A percentile compares a stretch with the other conserved stretches of the same genome.
Evolutionary conservation across 75 land plant genomes (phyloP).

Genomic region (Selaginella tamariscina): DNA sequence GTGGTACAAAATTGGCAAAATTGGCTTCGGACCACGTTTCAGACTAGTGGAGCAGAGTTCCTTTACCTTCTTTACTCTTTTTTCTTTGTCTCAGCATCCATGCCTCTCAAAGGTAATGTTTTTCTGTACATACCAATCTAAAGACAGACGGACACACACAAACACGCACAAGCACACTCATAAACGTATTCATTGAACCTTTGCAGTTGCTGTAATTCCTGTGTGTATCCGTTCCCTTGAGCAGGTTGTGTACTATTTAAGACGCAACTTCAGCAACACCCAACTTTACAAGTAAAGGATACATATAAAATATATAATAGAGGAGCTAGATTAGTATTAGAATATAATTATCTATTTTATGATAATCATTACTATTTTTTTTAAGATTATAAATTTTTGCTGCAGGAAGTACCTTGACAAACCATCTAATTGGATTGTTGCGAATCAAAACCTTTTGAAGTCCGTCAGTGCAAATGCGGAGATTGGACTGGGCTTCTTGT

Average conservation of each 20-base stretch:
- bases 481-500: conserved; percentile 66
- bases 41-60: conserved; percentile 51
- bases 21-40: conserved; percentile 70
- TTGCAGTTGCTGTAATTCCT: conserved; percentile 79
- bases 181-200: not conserved
- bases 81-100: conserved; percentile 48
- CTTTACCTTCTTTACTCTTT: conserved; percentile 59
- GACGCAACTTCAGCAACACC: conserved; percentile 62
- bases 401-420: conserved; percentile 67
- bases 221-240: conserved; percentile 57
- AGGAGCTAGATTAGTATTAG: no score
- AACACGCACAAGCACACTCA: no score
- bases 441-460: conserved; percentile 52
- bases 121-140: not conserved
- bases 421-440: conserved; percentile 59
- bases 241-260: conserved; percentile 59
- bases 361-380: not conserved
- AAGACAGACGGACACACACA: no score
- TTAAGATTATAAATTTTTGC: not conserved
- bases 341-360: not conserved
- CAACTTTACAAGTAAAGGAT: conserved; percentile 61
- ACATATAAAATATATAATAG: no score
- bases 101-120: conserved; percentile 35
- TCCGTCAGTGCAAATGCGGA: conserved; percentile 65
- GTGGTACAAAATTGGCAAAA: conserved; percentile 68